phyloP scores from a whole-genome alignment of 169 alveolate genomes.

The Eimeria praecox region DNA sequence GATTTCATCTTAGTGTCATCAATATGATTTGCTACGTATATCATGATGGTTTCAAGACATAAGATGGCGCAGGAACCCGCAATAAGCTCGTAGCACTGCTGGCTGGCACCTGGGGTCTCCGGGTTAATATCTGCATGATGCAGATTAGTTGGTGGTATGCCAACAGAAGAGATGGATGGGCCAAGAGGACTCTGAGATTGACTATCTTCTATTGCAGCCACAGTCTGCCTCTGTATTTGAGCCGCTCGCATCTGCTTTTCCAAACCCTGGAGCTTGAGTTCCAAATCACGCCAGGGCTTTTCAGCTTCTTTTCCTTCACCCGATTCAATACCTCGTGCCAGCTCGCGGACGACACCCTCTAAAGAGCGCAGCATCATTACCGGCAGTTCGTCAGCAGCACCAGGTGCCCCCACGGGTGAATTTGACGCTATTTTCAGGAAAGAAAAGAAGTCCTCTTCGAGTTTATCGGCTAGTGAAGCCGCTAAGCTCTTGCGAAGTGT shows the following conservation, averaged over 20 bases:
- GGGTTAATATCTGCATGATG: conserved; percentile 23
- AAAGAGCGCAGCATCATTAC: conserved; percentile 51
- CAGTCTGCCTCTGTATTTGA: conserved; percentile 46
- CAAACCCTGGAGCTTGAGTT: conserved; percentile 25
- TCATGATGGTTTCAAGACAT: conserved; percentile 64
- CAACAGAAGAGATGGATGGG: conserved; percentile 10
- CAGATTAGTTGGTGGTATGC: conserved; percentile 7
- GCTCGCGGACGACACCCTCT: conserved; percentile 26
- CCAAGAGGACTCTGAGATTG: conserved; percentile 22
- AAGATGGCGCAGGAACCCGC: conserved; percentile 75
- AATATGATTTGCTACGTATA: not conserved
- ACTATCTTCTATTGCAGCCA: conserved; percentile 56
- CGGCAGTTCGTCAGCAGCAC: conserved; percentile 49
- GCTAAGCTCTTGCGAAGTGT: conserved; percentile 40
- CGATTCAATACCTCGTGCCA: not conserved
- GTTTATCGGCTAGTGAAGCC: conserved; percentile 27
- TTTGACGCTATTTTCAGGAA: not conserved
- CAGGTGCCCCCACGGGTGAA: conserved; percentile 16
- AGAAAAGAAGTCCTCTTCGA: conserved; percentile 26
- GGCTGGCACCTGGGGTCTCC: conserved; percentile 48
- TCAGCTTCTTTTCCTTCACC: conserved; percentile 15
- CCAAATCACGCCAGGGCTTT: conserved; percentile 41
- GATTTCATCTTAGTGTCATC: not conserved
- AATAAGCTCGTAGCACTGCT: conserved; percentile 74
- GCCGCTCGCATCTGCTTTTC: conserved; percentile 48